phyloP scores from a whole-genome alignment of 1,284 basidiomycete genomes.

The Ceratobasidium theobromae region DNA sequence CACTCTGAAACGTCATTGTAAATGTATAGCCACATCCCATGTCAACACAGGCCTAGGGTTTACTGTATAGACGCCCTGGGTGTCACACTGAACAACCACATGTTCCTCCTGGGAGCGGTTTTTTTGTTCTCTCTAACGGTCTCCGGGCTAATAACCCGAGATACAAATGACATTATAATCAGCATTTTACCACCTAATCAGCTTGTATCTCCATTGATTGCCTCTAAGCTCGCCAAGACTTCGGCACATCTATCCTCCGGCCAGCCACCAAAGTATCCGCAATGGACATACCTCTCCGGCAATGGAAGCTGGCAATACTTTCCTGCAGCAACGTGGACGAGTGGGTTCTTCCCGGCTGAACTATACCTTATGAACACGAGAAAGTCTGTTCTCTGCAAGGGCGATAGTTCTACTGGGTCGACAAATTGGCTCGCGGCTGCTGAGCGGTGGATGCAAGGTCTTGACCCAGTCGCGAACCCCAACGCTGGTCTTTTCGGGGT shows the following conservation, averaged over 20 bases:
- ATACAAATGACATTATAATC: too few relatives aligned
- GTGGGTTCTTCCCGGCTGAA: constrained; percentile 65
- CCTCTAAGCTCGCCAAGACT: constrained; percentile 57
- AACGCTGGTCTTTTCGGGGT: constrained; percentile 44
- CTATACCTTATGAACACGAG: constrained; percentile 58
- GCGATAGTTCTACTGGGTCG: constrained; percentile 8
- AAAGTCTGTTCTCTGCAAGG: constrained; percentile 47
- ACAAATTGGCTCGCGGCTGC: constrained; percentile 57
- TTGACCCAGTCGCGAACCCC: constrained; percentile 51
- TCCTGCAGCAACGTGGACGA: constrained; percentile 61
- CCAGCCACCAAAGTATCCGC: constrained; percentile 55
- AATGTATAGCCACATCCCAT: constrained; percentile 7
- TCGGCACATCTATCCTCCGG: constrained; percentile 39
- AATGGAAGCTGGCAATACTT: constrained; percentile 57
- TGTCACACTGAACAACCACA: too few relatives aligned
- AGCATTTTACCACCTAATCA: constrained; percentile 44
- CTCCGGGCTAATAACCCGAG: too few relatives aligned
- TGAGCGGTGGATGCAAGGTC: constrained; percentile 52
- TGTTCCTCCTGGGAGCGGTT: too few relatives aligned
- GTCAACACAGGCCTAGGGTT: too few relatives aligned
- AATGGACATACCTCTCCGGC: constrained; percentile 52
- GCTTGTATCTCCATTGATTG: constrained; percentile 58
- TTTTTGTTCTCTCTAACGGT: too few relatives aligned
- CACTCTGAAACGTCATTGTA: not conserved
- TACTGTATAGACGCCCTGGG: too few relatives aligned